Evolutionary conservation across 2,329 filamentous ascomycete genomes (phyloP).

Genomic region (Neurospora sp.): DNA sequence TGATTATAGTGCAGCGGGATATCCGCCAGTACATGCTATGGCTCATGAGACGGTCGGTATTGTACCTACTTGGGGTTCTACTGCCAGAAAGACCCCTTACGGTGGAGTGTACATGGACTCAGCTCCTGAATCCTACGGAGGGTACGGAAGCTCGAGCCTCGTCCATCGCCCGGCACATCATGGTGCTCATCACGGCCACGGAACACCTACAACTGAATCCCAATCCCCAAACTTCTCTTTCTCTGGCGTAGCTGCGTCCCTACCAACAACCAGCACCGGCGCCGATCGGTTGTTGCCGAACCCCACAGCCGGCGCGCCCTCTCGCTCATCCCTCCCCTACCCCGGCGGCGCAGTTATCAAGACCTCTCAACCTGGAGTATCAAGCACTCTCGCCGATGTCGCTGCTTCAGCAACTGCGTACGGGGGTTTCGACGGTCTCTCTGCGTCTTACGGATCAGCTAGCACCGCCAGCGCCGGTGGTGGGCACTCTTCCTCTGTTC

Average conservation of each 20-base stretch:
- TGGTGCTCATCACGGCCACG: not conserved
- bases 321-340: conserved; percentile 19
- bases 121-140: conserved; percentile 21
- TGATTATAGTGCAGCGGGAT: conserved; percentile 9
- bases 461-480: conserved; percentile 5
- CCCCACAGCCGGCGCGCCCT: conserved; percentile 20
- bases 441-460: conserved; percentile 7
- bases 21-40: conserved; percentile 10
- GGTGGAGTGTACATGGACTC: conserved; percentile 27
- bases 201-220: conserved; percentile 17
- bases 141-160: conserved; percentile 24
- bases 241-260: conserved; percentile 31
- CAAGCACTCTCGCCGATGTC: conserved; percentile 19
- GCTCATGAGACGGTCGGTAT: conserved; percentile 25
- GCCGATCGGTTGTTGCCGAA: conserved; percentile 26
- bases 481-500: conserved; percentile 4
- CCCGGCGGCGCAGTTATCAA: conserved; percentile 16
- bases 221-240: conserved; percentile 31
- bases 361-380: conserved; percentile 1
- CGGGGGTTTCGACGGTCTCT: conserved; percentile 9
- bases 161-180: conserved; percentile 22
- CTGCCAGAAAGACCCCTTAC: conserved; percentile 14
- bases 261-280: conserved; percentile 24
- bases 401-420: conserved; percentile 18
- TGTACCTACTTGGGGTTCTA: conserved; percentile 24